Conservation (phyloP, 1,284 basidiomycete genomes). For the Bjerkandera adusta region DNA sequence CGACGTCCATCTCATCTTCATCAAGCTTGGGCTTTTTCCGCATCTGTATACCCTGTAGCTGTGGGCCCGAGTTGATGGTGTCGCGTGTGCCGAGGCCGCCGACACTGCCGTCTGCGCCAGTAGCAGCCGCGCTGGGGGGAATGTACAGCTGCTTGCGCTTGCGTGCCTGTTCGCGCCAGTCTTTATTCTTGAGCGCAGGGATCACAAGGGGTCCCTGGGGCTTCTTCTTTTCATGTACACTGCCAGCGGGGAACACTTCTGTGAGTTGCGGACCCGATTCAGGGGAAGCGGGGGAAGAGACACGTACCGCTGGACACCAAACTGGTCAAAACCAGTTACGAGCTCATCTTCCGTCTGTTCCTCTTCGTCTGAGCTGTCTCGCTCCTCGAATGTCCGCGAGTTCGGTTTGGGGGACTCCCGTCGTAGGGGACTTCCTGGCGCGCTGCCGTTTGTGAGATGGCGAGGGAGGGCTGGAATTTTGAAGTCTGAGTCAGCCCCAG, state of each 20-base stretch:
- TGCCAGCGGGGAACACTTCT: constrained; percentile 41
- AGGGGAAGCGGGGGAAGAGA: constrained; percentile 25
- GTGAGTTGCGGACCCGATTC: constrained; percentile 57
- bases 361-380: constrained; percentile 62
- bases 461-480: constrained; percentile 59
- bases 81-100: constrained; percentile 76
- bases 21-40: constrained; percentile 41
- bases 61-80: constrained; percentile 67
- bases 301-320: constrained; percentile 77
- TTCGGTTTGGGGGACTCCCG: constrained; percentile 42
- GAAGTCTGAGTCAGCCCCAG: constrained; percentile 63
- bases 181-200: constrained; percentile 77
- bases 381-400: constrained; percentile 32
- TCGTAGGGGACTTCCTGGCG: constrained; percentile 56
- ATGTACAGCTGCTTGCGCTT: constrained; percentile 59
- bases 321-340: constrained; percentile 68
- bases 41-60: constrained; percentile 59
- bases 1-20: constrained; percentile 27
- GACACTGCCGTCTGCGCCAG: constrained; percentile 74
- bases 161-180: constrained; percentile 81
- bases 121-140: constrained; percentile 63
- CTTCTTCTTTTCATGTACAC: constrained; percentile 43
- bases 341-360: constrained; percentile 61
- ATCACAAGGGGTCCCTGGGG: constrained; percentile 76
- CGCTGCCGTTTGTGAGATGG: constrained; percentile 44